Evolutionary conservation across 805 yeast species (phyloP).

Genomic region (Saturnispora hagleri): DNA sequence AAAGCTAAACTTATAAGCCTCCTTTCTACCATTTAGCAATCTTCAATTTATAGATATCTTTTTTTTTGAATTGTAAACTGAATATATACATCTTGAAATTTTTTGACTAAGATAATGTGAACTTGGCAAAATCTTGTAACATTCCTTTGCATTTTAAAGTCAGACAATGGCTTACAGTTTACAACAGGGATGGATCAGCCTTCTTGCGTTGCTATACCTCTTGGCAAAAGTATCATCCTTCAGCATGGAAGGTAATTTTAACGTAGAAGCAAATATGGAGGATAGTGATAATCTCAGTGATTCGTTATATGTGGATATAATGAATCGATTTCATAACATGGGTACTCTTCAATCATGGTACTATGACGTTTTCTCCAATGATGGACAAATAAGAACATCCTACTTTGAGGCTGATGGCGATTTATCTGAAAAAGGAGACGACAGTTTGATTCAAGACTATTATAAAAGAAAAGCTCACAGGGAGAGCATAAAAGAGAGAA

Average conservation of each 20-base stretch:
- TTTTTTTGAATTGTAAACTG: not conserved
- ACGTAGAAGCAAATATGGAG: not conserved
- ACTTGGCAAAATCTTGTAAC: not conserved
- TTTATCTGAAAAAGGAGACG: not conserved
- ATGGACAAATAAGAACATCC: not conserved
- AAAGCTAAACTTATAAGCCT: slow-evolving; percentile 1
- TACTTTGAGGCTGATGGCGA: not conserved
- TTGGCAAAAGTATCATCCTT: not conserved
- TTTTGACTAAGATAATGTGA: not conserved
- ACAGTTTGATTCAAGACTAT: not conserved
- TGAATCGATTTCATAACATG: not conserved
- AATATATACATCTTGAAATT: not conserved
- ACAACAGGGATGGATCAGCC: not conserved
- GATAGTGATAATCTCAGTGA: not conserved
- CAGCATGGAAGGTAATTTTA: not conserved
- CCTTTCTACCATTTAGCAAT: not conserved
- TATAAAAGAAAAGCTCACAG: not conserved
- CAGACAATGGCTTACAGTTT: not conserved
- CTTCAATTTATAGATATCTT: not conserved
- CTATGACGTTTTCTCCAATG: not conserved
- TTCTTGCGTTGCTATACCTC: too few relatives aligned
- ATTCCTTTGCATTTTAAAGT: not conserved
- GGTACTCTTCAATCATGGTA: not conserved
- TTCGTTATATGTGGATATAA: not conserved
- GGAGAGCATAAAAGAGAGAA: not conserved